Percentiles rank a stretch among this genome's conserved stretches.
These are phyloP conservation scores for Colletotrichum kahawae DNA, from an alignment of 2,329 filamentous ascomycete genomes.

Conservation along the genomic window DNA sequence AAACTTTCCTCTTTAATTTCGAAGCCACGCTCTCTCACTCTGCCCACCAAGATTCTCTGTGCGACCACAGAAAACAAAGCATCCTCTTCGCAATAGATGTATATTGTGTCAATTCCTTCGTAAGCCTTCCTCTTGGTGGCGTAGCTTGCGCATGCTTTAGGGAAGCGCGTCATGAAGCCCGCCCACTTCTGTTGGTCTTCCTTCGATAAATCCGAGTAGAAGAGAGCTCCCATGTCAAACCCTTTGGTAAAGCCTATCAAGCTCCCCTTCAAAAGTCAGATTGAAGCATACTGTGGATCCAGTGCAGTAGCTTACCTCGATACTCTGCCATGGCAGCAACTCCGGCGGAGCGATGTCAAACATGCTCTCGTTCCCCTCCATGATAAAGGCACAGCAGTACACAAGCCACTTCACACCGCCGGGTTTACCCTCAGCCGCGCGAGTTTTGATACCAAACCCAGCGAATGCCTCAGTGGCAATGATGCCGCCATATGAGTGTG, in stretches of 20 bases:
- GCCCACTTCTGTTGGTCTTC: not conserved
- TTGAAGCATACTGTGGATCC: not conserved
- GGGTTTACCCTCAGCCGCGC: not conserved
- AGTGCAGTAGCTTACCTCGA: not conserved
- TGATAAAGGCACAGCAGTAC: not conserved
- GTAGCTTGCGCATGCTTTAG: not conserved
- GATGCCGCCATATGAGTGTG: not conserved
- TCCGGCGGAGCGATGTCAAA: not conserved
- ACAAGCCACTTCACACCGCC: not conserved
- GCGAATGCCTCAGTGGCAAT: not conserved
- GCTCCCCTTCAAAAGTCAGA: not conserved
- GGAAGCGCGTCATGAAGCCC: not conserved
- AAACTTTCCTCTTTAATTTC: not conserved
- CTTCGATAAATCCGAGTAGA: not conserved
- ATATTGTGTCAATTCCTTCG: not conserved
- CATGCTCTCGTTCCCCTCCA: not conserved
- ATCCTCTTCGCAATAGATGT: not conserved
- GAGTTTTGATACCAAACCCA: not conserved
- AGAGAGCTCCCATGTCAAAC: not conserved
- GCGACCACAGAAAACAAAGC: not conserved
- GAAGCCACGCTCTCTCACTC: not conserved
- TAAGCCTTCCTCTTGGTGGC: not conserved
- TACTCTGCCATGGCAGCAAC: not conserved
- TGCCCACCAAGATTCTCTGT: not conserved
- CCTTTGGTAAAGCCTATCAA: not conserved